phyloP scores from a whole-genome alignment of 306 rosid genomes.

The Amphicarpaea edgeworthii region DNA sequence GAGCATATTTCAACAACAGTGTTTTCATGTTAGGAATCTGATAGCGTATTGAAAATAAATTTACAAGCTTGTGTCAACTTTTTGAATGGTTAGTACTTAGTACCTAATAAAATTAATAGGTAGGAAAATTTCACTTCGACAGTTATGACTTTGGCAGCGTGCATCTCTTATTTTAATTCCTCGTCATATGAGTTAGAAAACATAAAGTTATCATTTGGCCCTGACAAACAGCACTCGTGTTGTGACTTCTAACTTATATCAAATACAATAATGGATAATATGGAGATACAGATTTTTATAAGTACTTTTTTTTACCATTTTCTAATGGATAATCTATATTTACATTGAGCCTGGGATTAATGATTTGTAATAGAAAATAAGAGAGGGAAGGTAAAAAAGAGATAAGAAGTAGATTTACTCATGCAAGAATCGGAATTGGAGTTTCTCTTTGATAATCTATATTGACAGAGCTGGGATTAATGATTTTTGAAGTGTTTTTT shows the following conservation, averaged over 20 bases:
- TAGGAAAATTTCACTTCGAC: slow-evolving; percentile 4
- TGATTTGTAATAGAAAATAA: too few relatives aligned
- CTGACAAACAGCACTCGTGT: not conserved
- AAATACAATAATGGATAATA: too few relatives aligned
- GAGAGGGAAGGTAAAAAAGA: too few relatives aligned
- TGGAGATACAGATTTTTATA: too few relatives aligned
- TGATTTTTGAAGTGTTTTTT: too few relatives aligned
- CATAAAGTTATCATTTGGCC: not conserved
- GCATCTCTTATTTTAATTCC: not conserved
- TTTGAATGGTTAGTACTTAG: not conserved
- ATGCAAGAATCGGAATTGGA: too few relatives aligned
- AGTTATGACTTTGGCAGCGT: not conserved
- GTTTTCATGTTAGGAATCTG: slow-evolving; percentile 19
- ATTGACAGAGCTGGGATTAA: too few relatives aligned
- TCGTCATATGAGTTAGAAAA: not conserved
- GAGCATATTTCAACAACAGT: slow-evolving; percentile 30
- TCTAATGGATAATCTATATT: too few relatives aligned
- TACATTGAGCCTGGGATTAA: too few relatives aligned
- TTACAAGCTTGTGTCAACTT: not conserved
- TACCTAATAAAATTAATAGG: slow-evolving; percentile 8
- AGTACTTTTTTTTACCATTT: too few relatives aligned
- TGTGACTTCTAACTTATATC: not conserved
- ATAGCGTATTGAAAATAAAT: not conserved
- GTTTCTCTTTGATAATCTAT: too few relatives aligned
- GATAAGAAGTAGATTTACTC: too few relatives aligned